Conservation (phyloP, 2,329 filamentous ascomycete species). For the Pyricularia pennisetigena region DNA sequence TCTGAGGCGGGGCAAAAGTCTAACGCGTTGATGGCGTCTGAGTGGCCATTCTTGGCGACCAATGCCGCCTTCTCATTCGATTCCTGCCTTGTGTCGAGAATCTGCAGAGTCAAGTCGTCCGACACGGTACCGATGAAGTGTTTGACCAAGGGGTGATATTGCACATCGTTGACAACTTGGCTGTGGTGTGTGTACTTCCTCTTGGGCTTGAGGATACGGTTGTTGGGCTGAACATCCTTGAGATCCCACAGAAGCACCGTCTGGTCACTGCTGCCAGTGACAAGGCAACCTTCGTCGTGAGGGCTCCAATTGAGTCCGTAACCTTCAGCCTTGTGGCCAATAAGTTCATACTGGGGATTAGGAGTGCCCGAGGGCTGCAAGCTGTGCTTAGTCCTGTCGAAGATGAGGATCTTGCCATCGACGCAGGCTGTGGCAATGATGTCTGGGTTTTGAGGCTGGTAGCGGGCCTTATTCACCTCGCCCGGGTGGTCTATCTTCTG, state of each 20-base stretch:
- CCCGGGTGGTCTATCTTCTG: constrained; percentile 95
- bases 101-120: constrained; percentile 86
- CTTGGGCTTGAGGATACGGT: constrained; percentile 59
- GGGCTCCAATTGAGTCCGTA: constrained; percentile 93
- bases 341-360: constrained; percentile 73
- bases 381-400: constrained; percentile 91
- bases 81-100: constrained; percentile 72
- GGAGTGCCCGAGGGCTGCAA: constrained; percentile 63
- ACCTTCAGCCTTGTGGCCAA: constrained; percentile 80
- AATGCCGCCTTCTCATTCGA: constrained; percentile 59
- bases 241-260: constrained; percentile 93
- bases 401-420: constrained; percentile 82
- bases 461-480: constrained; percentile 97
- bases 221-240: constrained; percentile 60
- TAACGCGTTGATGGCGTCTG: constrained; percentile 90
- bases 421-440: constrained; percentile 89
- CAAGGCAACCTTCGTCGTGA: constrained; percentile 69
- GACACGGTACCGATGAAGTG: constrained; percentile 87
- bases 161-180: constrained; percentile 91
- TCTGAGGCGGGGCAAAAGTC: constrained; percentile 92
- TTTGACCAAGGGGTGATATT: constrained; percentile 81
- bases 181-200: constrained; percentile 80
- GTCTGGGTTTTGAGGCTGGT: constrained; percentile 95
- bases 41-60: constrained; percentile 64
- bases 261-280: constrained; percentile 83